Base-by-base conservation (phyloP, 2,329 filamentous ascomycete species). In the Hysterium pulicare region DNA sequence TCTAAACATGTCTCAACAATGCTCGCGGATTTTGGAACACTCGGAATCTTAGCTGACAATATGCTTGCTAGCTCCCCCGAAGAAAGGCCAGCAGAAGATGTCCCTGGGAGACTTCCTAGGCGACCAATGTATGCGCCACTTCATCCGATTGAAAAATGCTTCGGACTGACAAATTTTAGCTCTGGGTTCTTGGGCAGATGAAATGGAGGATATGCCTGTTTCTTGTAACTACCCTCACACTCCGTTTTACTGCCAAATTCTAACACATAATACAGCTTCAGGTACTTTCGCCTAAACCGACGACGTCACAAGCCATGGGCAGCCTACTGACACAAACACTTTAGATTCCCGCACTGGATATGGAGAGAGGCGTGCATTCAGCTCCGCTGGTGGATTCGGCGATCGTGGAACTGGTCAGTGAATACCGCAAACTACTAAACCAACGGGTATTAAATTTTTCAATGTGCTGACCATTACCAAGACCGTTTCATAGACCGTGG, bases 31-130 rank as follows among this genome's bases (percentile, higher is more conserved):
- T 6, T 4, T 4, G 15, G 17, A 6, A 30, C 20, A 16, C 22
- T n/a, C 37, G 35, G 31, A 32, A 33, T 22, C 46, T 57, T 49
- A 49, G 66, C 78, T 82, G 59, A 81, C 69, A 55, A 48, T 56
- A 41, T 47, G 48, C 40, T 42, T 37, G 67, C 47, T 64, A 95
- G 90, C 87, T 80, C 91, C 90, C 57, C 87, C 90, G 71, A 94
- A 94, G 77, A 87, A 89, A 77, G 85, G 95, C 74, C 79, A 82
- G 71, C 86, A 95, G 83, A 98, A 94, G 80, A 91, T 98, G 87
- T 89, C 87, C 77, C 84, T 97, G 68, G 88, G 89, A 78, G 87
- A 89, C 74, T 98, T 98, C 81, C 81, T 98, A 78, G 79, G 80
- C 67, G 89, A 96, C 71, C 81, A 89, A 72, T 84, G 91, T 96